Evolutionary conservation across 2,329 filamentous ascomycete genomes (phyloP).

Genomic region (Talaromyces sp.): DNA sequence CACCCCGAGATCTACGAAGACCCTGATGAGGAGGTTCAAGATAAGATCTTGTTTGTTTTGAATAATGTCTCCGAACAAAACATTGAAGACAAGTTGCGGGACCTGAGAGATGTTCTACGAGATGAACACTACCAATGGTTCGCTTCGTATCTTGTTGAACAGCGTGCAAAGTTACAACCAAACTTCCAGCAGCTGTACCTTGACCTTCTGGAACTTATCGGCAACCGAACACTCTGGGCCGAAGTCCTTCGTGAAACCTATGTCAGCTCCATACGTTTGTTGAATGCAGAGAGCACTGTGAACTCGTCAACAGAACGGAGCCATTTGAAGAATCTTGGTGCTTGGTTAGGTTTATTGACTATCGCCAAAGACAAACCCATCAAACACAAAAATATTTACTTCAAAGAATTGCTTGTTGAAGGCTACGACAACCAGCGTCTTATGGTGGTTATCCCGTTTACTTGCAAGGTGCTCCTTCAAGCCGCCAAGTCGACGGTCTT

Average conservation of each 20-base stretch:
- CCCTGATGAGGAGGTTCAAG: conserved; percentile 77
- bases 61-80: conserved; percentile 96
- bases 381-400: conserved; percentile 92
- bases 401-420: conserved; percentile 91
- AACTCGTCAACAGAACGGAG: conserved; percentile 77
- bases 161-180: conserved; percentile 92
- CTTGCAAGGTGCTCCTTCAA: conserved; percentile 89
- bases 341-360: conserved; percentile 89
- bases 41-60: conserved; percentile 89
- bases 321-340: conserved; percentile 87
- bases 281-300: conserved; percentile 85
- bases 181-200: conserved; percentile 95
- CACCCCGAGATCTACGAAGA: conserved; percentile 66
- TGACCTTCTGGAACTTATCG: conserved; percentile 77
- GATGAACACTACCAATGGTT: conserved; percentile 93
- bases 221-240: conserved; percentile 71
- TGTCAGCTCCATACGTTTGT: conserved; percentile 73
- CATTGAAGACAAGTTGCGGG: conserved; percentile 73
- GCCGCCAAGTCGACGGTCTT: conserved; percentile 83
- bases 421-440: conserved; percentile 89
- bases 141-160: conserved; percentile 87
- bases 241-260: conserved; percentile 94
- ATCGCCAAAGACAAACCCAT: conserved; percentile 92
- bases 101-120: conserved; percentile 72
- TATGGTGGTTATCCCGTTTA: conserved; percentile 90